These are phyloP conservation scores for Exophiala spinifera DNA, from an alignment of 2,329 filamentous ascomycete species.

Conservation along the genomic window DNA sequence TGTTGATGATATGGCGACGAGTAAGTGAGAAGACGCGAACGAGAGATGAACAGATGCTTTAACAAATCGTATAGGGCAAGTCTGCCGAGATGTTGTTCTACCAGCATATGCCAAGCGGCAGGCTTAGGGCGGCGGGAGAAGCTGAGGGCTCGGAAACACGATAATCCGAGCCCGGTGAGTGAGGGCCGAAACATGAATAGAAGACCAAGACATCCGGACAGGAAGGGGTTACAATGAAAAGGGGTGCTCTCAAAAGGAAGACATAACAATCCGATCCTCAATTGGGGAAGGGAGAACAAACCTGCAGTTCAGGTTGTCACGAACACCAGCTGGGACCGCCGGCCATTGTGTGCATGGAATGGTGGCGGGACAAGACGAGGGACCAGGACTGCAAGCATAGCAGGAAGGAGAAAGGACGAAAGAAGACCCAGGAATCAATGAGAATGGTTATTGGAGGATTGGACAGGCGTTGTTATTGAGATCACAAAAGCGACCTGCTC, in stretches of 20 bases:
- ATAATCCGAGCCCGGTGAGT: not conserved
- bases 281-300: too few relatives aligned
- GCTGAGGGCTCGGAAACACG: not conserved
- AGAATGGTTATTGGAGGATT: not conserved
- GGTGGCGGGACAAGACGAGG: not conserved
- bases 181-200: too few relatives aligned
- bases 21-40: not conserved
- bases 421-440: not conserved
- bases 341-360: not conserved
- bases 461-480: slow-evolving; percentile 19
- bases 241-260: not conserved
- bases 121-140: not conserved
- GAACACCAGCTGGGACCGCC: too few relatives aligned
- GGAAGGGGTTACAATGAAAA: not conserved
- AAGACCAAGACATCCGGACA: not conserved
- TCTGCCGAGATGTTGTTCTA: not conserved
- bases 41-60: not conserved
- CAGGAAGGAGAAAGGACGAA: not conserved
- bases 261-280: too few relatives aligned
- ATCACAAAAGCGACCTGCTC: slow-evolving; percentile 12
- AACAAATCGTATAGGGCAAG: not conserved
- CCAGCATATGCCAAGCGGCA: not conserved
- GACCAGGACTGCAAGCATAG: too few relatives aligned
- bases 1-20: not conserved
- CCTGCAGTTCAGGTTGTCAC: too few relatives aligned